These are phyloP conservation scores for Aspergillus funiculosus DNA, from an alignment of 495 filamentous ascomycete species.

Conservation along the genomic window DNA sequence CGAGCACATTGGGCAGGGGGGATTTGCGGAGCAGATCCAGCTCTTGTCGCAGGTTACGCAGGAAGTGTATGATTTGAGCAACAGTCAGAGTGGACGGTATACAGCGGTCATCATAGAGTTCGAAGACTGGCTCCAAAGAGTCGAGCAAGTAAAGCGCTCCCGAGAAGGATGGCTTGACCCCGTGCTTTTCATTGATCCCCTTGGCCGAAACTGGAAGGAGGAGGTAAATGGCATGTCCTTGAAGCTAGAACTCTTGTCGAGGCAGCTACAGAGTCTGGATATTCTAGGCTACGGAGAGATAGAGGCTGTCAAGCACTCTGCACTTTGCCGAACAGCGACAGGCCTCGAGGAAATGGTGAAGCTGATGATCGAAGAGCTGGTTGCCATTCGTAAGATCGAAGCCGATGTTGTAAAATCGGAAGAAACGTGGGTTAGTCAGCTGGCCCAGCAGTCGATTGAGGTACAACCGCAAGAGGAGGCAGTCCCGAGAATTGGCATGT, in stretches of 20 bases:
- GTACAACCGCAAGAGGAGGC: conserved; percentile 7
- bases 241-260: conserved; percentile 37
- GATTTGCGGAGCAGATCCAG: conserved; percentile 39
- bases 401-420: conserved; percentile 36
- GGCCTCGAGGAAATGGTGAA: conserved; percentile 30
- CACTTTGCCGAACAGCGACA: conserved; percentile 28
- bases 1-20: conserved; percentile 24
- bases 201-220: conserved; percentile 41
- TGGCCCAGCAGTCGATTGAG: conserved; percentile 27
- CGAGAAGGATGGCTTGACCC: conserved; percentile 8
- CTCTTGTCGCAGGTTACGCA: conserved; percentile 39
- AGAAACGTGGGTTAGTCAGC: conserved; percentile 29
- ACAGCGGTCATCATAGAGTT: conserved; percentile 30
- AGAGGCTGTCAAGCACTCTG: conserved; percentile 29
- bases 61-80: conserved; percentile 36
- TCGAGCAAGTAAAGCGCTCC: conserved; percentile 24
- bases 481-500: conserved; percentile 11
- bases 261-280: conserved; percentile 35
- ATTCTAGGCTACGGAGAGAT: conserved; percentile 33
- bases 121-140: conserved; percentile 41
- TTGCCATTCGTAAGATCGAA: conserved; percentile 39
- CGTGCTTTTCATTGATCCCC: conserved; percentile 37
- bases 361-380: conserved; percentile 42
- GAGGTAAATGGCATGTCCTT: conserved; percentile 31
- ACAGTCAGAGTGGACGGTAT: conserved; percentile 29